Base-by-base conservation (phyloP, 2,329 filamentous ascomycete species). In the Pezicula neosporulosa region DNA sequence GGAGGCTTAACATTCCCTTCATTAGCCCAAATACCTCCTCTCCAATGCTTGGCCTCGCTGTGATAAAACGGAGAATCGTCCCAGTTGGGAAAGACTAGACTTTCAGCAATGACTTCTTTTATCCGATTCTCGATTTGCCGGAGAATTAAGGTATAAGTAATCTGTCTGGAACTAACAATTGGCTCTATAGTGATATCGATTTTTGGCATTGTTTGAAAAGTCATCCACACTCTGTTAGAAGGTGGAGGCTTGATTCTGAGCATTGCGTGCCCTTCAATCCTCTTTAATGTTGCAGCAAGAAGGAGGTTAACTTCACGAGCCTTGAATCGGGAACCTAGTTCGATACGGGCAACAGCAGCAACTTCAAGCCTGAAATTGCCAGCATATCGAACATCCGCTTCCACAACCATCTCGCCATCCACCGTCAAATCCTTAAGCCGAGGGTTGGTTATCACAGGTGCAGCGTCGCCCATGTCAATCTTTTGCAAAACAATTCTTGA, bases 111-210 rank as follows among this genome's bases (percentile, higher is more conserved):
- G 8, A 97, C 91, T 69, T 97, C 92, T 63, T 95, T 89, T 66
- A 99, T 97, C 46, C 91, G 82, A 64, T 89, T 96, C 70, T 99
- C 94, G 53, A 99, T 97, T 55, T 95, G 90, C 46, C 91, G 84
- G 12, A 97, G 78, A 50, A 99, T 94, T 53, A 96, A 81, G 2
- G 87, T 89, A 68, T 96, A 97, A 0, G 94, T 97, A 58, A 99
- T 96, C 67, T 97, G 93, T 52, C 93, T 84, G 13, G 91, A 88
- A 72, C 92, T 96, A 47, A 99, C 91, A 60, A 99, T 92, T 3
- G 94, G 94, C 67, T 97, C 91, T 41, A 97, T 90, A n/a, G 83
- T 83, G 77, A 97, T 85, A 55, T 96, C 91, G 74, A 99, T 87
- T 65, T 93, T 92, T 16, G 94, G 94, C 78, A 91, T 89, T n/a